Base-by-base conservation (phyloP, 2,329 filamentous ascomycete genomes). In the Pseudocercospora crystallina region DNA sequence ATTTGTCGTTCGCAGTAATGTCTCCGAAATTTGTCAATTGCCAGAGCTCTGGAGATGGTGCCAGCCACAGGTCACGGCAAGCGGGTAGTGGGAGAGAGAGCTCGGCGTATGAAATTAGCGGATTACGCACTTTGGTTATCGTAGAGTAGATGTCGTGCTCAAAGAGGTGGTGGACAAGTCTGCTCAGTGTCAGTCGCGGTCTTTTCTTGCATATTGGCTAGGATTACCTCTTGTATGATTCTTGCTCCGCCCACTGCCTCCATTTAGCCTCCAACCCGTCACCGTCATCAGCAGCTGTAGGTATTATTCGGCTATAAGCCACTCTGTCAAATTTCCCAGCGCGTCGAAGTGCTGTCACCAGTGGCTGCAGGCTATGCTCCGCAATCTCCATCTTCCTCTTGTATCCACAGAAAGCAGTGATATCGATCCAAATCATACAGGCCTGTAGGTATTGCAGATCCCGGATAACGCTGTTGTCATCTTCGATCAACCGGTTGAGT, bases 391-490 rank as follows among this genome's bases (percentile, higher is more conserved):
- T 60, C 37, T 59, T 60, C 11, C 58, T 45, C 29, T 55, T 57
- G 35, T 48, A 53, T 2, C 51, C 47, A 15, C 40, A 55, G 29
- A 53, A 59, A 1, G 42, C 51, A 11, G 53, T 54, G 9, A 58
- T 45, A 26, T 60, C 57, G 11, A 60, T 50, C 57, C 55, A 60
- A 10, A 60, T 52, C 57, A 60, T 60, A 12, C 42, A 58, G 8
- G 57, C 57, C 46, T 60, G 57, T 3, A 60, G 47, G 36, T 58
- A 60, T 36, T 60, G 53, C 12, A 58, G 43, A 33, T 60, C 56
- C 13, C 56, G 42, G 4, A 64, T 61, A 30, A 54, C 57, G 32
- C 63, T 67, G 36, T 67, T 67, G 41, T 69, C 65, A 2, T 57
- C 53, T 45, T 68, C 66, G 1, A 59, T 54, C 10, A 66, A 48